Percentiles rank a stretch among this genome's conserved stretches.
Evolutionary conservation across 1,139 yeast genomes (phyloP).

Genomic region (Pichia sp.): DNA sequence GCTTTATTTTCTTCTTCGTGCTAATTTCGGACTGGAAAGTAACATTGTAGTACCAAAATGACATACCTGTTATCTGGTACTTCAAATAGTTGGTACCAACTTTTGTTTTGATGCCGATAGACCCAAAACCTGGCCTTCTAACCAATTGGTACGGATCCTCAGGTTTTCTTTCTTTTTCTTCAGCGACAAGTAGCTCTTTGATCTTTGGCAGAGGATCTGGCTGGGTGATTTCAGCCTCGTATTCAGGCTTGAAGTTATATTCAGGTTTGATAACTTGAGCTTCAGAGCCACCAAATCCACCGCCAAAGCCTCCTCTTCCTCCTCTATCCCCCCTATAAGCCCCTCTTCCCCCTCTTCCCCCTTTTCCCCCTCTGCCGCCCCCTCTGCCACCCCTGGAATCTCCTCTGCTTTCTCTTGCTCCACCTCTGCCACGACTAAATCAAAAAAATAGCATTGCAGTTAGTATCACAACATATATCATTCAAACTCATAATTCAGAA

Average conservation of each 20-base stretch:
- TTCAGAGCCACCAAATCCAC: constrained; percentile 8
- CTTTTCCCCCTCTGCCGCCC: constrained; percentile 11
- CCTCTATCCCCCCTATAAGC: constrained; percentile 9
- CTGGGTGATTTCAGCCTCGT: constrained; percentile 14
- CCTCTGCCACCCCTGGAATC: constrained; percentile 15
- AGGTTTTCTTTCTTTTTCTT: constrained; percentile 13
- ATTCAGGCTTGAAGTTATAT: constrained; percentile 21
- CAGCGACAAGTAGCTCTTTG: constrained; percentile 12
- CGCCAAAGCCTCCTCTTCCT: constrained; percentile 18
- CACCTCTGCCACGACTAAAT: constrained; percentile 11
- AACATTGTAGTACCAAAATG: constrained; percentile 22
- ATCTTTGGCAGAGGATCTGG: constrained; percentile 18
- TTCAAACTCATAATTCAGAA: too few relatives aligned
- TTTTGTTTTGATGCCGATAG: constrained; percentile 21
- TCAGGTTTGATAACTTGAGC: constrained; percentile 21
- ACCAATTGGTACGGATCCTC: constrained; percentile 16
- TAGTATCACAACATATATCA: neutral
- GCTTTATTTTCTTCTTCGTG: constrained; percentile 20
- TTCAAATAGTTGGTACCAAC: constrained; percentile 25
- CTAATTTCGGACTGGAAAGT: constrained; percentile 21
- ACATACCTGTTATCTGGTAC: constrained; percentile 17
- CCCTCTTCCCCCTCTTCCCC: constrained; percentile 16
- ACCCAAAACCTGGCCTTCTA: constrained; percentile 25
- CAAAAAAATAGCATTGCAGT: neutral
- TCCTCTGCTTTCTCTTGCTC: too few relatives aligned